Evolutionary conservation across 108 stramenopile genomes (phyloP), one percentile per base, ranked within the genome.

Genomic region (Discostella stelligeroides): DNA sequence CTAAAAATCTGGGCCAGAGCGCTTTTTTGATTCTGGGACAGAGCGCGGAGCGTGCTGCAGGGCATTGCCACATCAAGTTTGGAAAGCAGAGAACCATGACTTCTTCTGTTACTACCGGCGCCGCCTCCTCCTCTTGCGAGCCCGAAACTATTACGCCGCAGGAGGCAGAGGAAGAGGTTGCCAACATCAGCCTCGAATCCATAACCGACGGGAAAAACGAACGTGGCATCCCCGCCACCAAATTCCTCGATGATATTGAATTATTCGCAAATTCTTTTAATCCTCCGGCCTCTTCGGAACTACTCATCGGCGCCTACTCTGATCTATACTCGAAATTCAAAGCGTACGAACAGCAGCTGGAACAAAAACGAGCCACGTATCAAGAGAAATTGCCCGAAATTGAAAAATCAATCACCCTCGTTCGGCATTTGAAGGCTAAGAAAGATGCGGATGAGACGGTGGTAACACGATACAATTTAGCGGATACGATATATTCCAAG

Each of bases 401-500:
- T 53, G 89, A 93, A 85, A 93, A 91, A 41, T 92, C 91, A 5
- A 83, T 97, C 23, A 63, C 80, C 0, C 55, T 95, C 40, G 84
- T 97, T 15, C 82, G 84, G 53, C 74, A 83, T 71, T 74, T 91
- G 50, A 79, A 92, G 50, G 43, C 69, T 23, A 86, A 89, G 72
- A 83, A 89, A 56, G 76, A 90, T 45, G 64, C 74, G 21, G 79
- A 66, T n/a, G 86, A 86, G 18, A 75, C 83, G 17, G 68, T 95
- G 23, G 64, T 82, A 0, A 88, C 96, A 0, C 76, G 95, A 46
- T 99, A 97, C 85, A 97, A 86, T 84, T 71, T 99, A 13, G 88
- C 92, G 7, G 98, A 99, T 76, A 95, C 86, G 28, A 79, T 99
- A n/a, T 98, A 95, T 66, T 91, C 93, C 20, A 94, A 96, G 62